phyloP scores from a whole-genome alignment of 1,284 basidiomycete species.

The Acaromyces ingoldii region DNA sequence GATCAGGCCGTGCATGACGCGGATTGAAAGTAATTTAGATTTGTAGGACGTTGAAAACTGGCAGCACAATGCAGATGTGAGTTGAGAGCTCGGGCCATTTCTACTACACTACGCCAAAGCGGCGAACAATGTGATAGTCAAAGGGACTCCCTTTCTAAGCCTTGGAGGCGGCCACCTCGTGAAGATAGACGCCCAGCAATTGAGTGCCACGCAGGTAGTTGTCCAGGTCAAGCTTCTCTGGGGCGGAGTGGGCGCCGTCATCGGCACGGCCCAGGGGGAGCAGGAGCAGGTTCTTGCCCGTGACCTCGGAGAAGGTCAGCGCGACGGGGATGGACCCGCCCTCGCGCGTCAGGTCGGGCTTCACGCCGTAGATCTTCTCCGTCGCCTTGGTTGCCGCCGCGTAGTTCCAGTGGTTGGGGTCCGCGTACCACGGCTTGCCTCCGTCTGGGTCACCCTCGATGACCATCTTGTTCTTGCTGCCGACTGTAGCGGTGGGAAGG shows the following conservation, averaged over 20 bases:
- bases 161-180: constrained; percentile 68
- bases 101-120: too few relatives aligned
- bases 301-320: constrained; percentile 84
- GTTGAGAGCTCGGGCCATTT: too few relatives aligned
- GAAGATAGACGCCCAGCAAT: constrained; percentile 74
- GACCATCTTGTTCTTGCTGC: constrained; percentile 47
- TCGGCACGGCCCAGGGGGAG: constrained; percentile 72
- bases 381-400: constrained; percentile 82
- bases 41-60: too few relatives aligned
- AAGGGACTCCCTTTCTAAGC: too few relatives aligned
- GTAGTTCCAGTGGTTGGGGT: constrained; percentile 79
- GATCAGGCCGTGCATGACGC: too few relatives aligned
- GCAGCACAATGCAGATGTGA: too few relatives aligned
- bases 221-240: constrained; percentile 81
- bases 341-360: constrained; percentile 84
- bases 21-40: too few relatives aligned
- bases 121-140: too few relatives aligned
- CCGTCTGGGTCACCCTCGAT: constrained; percentile 35
- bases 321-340: constrained; percentile 96
- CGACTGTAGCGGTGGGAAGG: constrained; percentile 13
- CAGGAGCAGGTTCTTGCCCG: constrained; percentile 69
- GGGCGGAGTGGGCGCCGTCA: constrained; percentile 88
- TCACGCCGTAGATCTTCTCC: constrained; percentile 71
- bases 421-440: constrained; percentile 49
- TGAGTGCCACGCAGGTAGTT: constrained; percentile 81